Conservation (phyloP, 108 stramenopile genomes). For the Cyclotella atomus region DNA sequence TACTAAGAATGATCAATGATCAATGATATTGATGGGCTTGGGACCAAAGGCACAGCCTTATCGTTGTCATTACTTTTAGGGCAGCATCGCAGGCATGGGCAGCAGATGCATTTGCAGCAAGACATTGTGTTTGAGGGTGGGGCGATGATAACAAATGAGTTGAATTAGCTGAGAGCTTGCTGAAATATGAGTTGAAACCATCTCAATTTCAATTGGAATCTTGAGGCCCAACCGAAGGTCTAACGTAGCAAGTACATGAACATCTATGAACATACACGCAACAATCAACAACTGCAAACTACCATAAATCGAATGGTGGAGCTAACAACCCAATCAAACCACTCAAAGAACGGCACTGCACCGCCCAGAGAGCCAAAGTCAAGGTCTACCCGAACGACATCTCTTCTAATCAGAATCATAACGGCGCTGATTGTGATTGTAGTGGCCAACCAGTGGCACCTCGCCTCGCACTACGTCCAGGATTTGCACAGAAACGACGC, state of each 20-base stretch:
- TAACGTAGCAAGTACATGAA: too few relatives aligned
- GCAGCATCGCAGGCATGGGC: slow-evolving; percentile 26
- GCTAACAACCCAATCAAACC: background rate
- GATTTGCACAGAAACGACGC: background rate
- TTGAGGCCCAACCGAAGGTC: too few relatives aligned
- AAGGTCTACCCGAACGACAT: background rate
- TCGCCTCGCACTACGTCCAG: background rate
- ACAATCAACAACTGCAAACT: too few relatives aligned
- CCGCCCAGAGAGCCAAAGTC: background rate
- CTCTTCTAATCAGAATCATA: background rate
- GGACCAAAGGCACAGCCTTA: slow-evolving; percentile 11
- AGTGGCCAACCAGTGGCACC: slow-evolving; percentile 1
- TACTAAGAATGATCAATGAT: too few relatives aligned
- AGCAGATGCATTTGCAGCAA: slow-evolving; percentile 15
- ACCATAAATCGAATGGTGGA: too few relatives aligned
- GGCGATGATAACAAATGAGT: too few relatives aligned
- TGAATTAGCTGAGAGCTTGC: too few relatives aligned
- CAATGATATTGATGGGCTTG: background rate
- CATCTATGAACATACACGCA: too few relatives aligned
- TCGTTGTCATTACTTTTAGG: background rate
- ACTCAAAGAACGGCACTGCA: background rate
- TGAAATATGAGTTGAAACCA: too few relatives aligned
- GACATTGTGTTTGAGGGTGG: too few relatives aligned
- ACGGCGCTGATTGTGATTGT: background rate
- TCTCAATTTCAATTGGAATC: too few relatives aligned